Base-by-base conservation (phyloP, 2,329 filamentous ascomycete genomes). In the Teratosphaeria destructans region DNA sequence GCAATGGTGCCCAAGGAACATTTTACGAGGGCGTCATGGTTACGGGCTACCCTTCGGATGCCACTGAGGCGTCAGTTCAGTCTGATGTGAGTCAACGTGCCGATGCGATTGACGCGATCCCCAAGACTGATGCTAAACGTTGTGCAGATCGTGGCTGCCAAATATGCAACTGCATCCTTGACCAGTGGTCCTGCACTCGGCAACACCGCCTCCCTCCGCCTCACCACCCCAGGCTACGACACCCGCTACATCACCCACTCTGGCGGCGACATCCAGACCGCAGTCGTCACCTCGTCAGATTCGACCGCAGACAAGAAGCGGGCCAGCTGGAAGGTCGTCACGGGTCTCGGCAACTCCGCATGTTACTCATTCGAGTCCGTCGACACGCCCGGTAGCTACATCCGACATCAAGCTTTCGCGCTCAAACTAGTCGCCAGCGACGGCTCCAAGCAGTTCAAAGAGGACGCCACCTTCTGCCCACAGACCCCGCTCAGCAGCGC, bases 381-480 rank as follows among this genome's bases (percentile, higher is more conserved):
- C 11, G 82, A 85, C 61, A 79, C 79, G 0, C 73, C 83, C 1
- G 83, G 83, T 3, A 82, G 79, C 72, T 87, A 76, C 67, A 74
- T 86, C 4, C 76, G 83, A 0, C 83, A 86, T 72, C 75, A 70
- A 62, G 67, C 79, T 70, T 86, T 84, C 57, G 75, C 26, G 32
- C 78, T 86, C 0, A 54, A 70, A 37, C 63, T 86, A 54, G 70
- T 74, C 52, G 75, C 78, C 59, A 78, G 79, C 62, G 84, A 86
- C 62, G 77, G 78, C 58, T 75, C 74, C 59, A 84, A 85, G 74
- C 71, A 74, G 57, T 85, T 86, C 71, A 43, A 72, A 3, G 83
- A 86, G 64, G 84, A 86, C 55, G 82, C 84, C 7, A 86, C 84
- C 0, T 86, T 86, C 71, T 86, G 84, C 67, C 75, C 82, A 0